These are phyloP conservation scores for Penstemon davidsonii DNA, from an alignment of 257 asterid species.

Conservation along the genomic window DNA sequence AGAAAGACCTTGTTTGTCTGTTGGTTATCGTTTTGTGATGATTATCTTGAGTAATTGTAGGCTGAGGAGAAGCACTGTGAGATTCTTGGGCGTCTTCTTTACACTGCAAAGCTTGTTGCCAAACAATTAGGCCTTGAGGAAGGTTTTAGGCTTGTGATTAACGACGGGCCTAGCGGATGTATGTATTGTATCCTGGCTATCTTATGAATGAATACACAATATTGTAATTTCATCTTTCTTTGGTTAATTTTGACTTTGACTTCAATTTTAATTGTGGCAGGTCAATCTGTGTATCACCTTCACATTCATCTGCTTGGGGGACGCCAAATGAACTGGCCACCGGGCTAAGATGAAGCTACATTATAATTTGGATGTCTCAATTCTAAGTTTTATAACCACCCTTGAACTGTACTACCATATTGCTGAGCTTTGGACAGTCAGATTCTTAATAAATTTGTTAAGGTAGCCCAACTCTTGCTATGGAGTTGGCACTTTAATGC, in stretches of 20 bases:
- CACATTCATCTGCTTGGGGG: slow-evolving; percentile 93
- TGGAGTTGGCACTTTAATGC: neutral
- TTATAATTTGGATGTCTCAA: neutral
- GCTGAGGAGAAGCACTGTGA: slow-evolving; percentile 82
- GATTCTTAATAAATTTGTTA: slow-evolving; percentile 21
- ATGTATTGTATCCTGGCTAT: slow-evolving; percentile 26
- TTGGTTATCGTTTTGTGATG: neutral
- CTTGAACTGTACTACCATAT: neutral
- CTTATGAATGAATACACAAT: neutral
- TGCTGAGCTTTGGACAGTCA: neutral
- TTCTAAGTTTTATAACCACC: neutral
- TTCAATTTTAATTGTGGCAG: slow-evolving; percentile 37
- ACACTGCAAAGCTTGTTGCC: slow-evolving; percentile 81
- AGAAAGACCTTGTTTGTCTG: neutral
- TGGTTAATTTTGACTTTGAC: slow-evolving; percentile 16
- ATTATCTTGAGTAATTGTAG: slow-evolving; percentile 30
- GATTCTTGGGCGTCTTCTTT: slow-evolving; percentile 80
- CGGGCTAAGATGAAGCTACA: slow-evolving; percentile 52
- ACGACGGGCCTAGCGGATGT: slow-evolving; percentile 90
- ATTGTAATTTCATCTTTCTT: neutral
- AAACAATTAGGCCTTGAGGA: slow-evolving; percentile 88
- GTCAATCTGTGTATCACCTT: slow-evolving; percentile 90
- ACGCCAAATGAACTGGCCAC: slow-evolving; percentile 99
- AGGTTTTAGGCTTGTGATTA: slow-evolving; percentile 85
- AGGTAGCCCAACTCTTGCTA: slow-evolving; percentile 6